Percentiles rank a stretch among this genome's conserved stretches.
Conservation (phyloP, 1,139 yeast species). For the Trichomonascaceae sp. region DNA sequence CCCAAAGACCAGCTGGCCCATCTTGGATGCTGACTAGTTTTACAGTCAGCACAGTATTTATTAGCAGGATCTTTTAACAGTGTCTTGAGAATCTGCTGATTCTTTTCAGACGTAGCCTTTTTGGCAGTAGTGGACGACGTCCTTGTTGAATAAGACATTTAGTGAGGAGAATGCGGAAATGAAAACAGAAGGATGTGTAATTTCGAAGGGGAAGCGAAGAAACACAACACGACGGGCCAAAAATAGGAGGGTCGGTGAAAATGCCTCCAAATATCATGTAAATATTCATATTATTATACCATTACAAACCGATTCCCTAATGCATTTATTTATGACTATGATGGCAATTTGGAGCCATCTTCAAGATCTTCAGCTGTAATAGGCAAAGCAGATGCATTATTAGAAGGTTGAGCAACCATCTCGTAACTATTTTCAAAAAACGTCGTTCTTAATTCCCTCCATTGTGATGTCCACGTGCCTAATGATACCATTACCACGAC, state of each 20-base stretch:
- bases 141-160: constrained; percentile 6
- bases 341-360: background rate
- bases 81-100: constrained; percentile 61
- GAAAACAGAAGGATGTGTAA: background rate
- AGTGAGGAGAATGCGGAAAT: background rate
- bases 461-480: constrained; percentile 81
- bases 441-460: constrained; percentile 83
- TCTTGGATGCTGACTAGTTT: constrained; percentile 80
- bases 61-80: constrained; percentile 71
- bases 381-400: background rate
- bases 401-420: constrained; percentile 6
- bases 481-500: constrained; percentile 63
- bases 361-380: background rate
- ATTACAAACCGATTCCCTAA: background rate
- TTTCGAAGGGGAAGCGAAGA: background rate
- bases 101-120: constrained; percentile 26
- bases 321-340: background rate
- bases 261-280: background rate
- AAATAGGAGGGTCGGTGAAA: background rate
- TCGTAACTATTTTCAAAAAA: constrained; percentile 61
- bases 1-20: constrained; percentile 99
- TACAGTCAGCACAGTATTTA: constrained; percentile 85
- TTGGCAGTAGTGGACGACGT: constrained; percentile 11
- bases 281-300: no score
- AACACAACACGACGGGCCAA: no score